Evolutionary conservation across 257 asterid species (phyloP), one percentile per base, ranked within the genome.

Genomic region (Capsicum chinense): DNA sequence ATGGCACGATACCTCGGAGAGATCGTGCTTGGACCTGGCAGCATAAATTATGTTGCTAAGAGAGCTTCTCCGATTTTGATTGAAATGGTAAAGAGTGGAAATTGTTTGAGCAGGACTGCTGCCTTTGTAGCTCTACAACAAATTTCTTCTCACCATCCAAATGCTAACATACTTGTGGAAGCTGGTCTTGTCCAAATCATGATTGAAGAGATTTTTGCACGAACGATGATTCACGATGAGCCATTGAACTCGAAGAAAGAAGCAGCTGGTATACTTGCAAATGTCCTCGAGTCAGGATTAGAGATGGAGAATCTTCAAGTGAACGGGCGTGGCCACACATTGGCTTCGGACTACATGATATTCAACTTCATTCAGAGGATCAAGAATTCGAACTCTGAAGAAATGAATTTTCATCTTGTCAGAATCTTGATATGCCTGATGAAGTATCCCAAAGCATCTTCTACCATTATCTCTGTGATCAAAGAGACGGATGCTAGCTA

Each of bases 401-500:
- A 91, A 14, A 48, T 93, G 86, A 93, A 90, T 84, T 79, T 92
- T 71, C 89, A 87, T 89, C 92, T 94, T 84, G 88, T 93, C 82
- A 81, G 94, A 69, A 90, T 92, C 69, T 74, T 94, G 71, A 86
- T 82, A 33, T 88, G 92, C 81, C 79, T 94, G 91, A 92, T 93
- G 92, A 90, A 90, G 90, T 88, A 83, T 63, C 86, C 90, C 48
- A 90, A 89, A 84, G 88, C 93, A 37, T 88, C 93, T 33, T 83
- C 87, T 12, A 84, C 91, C n/a, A 70, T 93, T 85, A 92, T 92
- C 26, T 93, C 98, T 1, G 94, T 91, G 86, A 86, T 93, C 44
- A 92, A 94, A 86, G 95, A 92, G 83, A 89, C 97, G 15, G 98
- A 93, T 42, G 95, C 93, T 19, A 88, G 95, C 84, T 89, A 89